Percentiles rank a stretch among this genome's conserved stretches.
Conservation (phyloP, 257 asterid genomes). For the Linderniella brevidens region DNA sequence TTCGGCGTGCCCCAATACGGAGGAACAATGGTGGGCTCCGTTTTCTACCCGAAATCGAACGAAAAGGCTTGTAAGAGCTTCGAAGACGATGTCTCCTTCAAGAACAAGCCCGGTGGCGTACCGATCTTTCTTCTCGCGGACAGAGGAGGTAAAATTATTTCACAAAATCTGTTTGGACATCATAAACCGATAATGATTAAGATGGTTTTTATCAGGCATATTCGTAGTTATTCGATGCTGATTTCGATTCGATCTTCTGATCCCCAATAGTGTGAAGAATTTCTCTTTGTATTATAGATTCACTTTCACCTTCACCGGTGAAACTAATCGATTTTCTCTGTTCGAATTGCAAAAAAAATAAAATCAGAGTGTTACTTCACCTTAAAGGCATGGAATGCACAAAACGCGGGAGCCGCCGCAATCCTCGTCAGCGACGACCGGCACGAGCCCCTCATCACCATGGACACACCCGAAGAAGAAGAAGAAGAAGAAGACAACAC, state of each 20-base stretch:
- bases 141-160: conserved; percentile 25
- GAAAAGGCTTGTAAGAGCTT: conserved; percentile 25
- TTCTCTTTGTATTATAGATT: too few relatives aligned
- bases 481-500: conserved; percentile 38
- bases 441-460: conserved; percentile 44
- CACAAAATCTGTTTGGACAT: too few relatives aligned
- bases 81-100: conserved; percentile 21
- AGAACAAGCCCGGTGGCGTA: conserved; percentile 29
- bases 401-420: conserved; percentile 63
- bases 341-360: too few relatives aligned
- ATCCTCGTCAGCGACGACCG: conserved; percentile 51
- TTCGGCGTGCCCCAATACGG: conserved; percentile 51
- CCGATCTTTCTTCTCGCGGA: conserved; percentile 36
- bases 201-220: too few relatives aligned
- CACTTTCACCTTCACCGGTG: too few relatives aligned
- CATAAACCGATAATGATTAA: too few relatives aligned
- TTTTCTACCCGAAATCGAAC: conserved; percentile 33
- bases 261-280: too few relatives aligned
- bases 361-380: conserved; percentile 27
- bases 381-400: conserved; percentile 71
- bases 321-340: too few relatives aligned
- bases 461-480: conserved; percentile 59
- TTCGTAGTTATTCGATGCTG: too few relatives aligned
- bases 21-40: conserved; percentile 33
- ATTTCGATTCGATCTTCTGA: too few relatives aligned